These are phyloP conservation scores for Fonsecaea pedrosoi DNA, from an alignment of 2,329 filamentous ascomycete species.

Conservation along the genomic window DNA sequence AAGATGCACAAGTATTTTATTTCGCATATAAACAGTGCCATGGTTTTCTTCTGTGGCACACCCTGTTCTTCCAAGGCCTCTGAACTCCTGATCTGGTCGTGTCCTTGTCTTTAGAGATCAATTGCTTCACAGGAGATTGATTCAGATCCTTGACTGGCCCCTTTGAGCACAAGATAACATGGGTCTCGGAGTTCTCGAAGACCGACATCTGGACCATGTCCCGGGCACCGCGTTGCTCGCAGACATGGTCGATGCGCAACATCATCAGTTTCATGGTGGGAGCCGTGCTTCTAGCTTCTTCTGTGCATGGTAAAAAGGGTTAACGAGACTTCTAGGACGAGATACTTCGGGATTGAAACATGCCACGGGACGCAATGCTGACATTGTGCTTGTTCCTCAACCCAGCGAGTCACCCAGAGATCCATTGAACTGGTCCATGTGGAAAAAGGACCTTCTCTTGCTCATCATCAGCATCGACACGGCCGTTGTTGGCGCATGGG, in stretches of 20 bases:
- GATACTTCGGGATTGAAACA: constrained; percentile 42
- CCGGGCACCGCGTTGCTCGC: constrained; percentile 38
- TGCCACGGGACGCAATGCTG: constrained; percentile 40
- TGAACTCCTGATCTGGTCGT: background rate
- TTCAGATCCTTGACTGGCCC: background rate
- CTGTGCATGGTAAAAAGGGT: background rate
- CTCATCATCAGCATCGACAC: constrained; percentile 50
- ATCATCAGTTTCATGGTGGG: constrained; percentile 34
- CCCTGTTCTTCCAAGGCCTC: background rate
- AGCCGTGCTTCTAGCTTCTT: background rate
- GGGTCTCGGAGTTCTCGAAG: constrained; percentile 44
- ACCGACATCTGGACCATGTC: constrained; percentile 40
- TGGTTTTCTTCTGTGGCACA: background rate
- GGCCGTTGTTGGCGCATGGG: constrained; percentile 46
- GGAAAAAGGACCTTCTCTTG: constrained; percentile 51
- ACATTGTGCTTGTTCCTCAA: constrained; percentile 44
- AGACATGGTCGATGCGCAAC: constrained; percentile 33
- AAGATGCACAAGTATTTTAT: constrained; percentile 6
- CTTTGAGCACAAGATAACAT: constrained; percentile 28
- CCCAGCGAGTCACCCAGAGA: constrained; percentile 45
- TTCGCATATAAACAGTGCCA: constrained; percentile 2
- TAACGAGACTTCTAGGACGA: constrained; percentile 31
- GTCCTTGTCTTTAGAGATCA: background rate
- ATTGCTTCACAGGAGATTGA: constrained; percentile 1
- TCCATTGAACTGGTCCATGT: constrained; percentile 44